Percentiles rank a stretch among this genome's conserved stretches.
phyloP scores from a whole-genome alignment of 176 grass and related monocot genomes.

The Oryza coarctata region DNA sequence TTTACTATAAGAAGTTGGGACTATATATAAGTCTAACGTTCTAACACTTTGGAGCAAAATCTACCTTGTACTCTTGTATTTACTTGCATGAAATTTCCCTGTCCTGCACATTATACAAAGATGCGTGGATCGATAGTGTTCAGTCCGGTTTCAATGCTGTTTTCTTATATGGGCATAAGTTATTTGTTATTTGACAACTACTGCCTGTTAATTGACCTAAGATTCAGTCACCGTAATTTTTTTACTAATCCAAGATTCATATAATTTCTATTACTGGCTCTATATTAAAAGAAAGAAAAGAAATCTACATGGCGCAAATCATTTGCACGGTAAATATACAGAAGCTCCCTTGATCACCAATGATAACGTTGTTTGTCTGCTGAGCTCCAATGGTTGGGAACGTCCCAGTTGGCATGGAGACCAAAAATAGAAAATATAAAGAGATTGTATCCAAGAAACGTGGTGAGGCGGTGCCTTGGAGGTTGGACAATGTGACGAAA shows the following conservation, averaged over 20 bases:
- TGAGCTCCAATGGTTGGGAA: constrained; percentile 12
- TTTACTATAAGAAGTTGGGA: no score
- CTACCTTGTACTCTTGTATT: not conserved
- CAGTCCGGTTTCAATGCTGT: not conserved
- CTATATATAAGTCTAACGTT: no score
- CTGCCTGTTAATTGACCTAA: not conserved
- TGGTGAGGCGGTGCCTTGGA: constrained; percentile 27
- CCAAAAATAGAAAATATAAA: constrained; percentile 44
- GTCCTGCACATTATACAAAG: not conserved
- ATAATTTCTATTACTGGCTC: not conserved
- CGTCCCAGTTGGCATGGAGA: not conserved
- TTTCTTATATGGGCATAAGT: not conserved
- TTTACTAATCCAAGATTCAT: not conserved
- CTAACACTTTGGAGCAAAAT: not conserved
- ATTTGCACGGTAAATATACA: not conserved
- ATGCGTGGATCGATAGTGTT: not conserved
- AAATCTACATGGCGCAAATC: not conserved
- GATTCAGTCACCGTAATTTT: not conserved
- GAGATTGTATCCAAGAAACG: constrained; percentile 29
- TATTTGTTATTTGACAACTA: not conserved
- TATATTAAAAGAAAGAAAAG: not conserved
- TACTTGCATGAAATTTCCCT: not conserved
- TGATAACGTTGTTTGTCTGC: constrained; percentile 10
- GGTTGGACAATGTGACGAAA: constrained; percentile 42
- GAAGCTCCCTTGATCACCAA: not conserved